A percentile compares a stretch with the other conserved stretches of the same genome.
Conservation (phyloP, 768 basidiomycete genomes). For the Pulveroboletus frians region DNA sequence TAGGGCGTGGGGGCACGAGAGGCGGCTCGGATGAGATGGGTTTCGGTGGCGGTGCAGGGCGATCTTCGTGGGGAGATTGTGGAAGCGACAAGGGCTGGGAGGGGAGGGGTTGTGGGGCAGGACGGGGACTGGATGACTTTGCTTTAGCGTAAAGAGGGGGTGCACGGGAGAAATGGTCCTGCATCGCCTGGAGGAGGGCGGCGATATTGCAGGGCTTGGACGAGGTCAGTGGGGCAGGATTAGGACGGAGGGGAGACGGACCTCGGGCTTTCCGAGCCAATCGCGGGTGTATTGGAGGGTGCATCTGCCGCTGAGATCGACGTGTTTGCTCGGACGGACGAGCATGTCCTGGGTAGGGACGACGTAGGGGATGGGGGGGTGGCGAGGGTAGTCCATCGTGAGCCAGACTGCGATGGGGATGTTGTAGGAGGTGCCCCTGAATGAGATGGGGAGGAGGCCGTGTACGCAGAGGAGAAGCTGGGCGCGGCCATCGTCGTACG, state of each 20-base stretch:
- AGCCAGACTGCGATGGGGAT: conserved; percentile 92
- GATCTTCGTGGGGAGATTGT: conserved; percentile 23
- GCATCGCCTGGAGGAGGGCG: conserved; percentile 70
- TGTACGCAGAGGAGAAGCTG: conserved; percentile 88
- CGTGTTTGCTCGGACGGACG: conserved; percentile 64
- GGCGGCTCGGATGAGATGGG: conserved; percentile 21
- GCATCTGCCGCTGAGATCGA: conserved; percentile 80
- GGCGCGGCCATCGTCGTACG: conserved; percentile 91
- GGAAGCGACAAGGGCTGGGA: conserved; percentile 20
- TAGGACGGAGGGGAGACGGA: conserved; percentile 11
- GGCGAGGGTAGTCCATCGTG: conserved; percentile 74
- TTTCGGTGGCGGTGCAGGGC: conserved; percentile 38
- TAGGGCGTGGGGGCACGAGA: conserved; percentile 16
- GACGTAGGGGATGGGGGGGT: conserved; percentile 84
- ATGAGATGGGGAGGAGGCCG: conserved; percentile 86
- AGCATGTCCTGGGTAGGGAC: conserved; percentile 90
- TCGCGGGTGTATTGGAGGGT: conserved; percentile 61
- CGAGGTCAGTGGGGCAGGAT: neutral
- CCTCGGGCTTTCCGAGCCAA: conserved; percentile 79
- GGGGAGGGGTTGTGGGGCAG: conserved; percentile 20
- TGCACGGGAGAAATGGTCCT: conserved; percentile 73
- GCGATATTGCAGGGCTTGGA: conserved; percentile 71
- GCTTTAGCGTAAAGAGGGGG: conserved; percentile 92
- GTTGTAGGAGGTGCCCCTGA: conserved; percentile 75
- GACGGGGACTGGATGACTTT: conserved; percentile 28